Conservation (phyloP, 768 basidiomycete species). For the Boletus vinaceobasis region DNA sequence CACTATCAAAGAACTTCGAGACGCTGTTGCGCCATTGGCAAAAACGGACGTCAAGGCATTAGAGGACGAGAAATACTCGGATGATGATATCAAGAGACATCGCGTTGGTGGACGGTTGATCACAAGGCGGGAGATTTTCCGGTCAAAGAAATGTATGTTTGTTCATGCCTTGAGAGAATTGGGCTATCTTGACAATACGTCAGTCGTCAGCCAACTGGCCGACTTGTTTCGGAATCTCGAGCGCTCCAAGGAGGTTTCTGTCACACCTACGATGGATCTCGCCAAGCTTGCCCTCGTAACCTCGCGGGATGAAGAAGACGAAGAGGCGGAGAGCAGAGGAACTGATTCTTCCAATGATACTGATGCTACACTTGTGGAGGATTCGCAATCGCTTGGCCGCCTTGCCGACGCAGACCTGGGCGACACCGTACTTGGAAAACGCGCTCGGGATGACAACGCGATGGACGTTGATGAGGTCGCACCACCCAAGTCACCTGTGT, state of each 20-base stretch:
- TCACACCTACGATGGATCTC: conserved; percentile 82
- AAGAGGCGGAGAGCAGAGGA: conserved; percentile 65
- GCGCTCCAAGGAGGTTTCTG: conserved; percentile 56
- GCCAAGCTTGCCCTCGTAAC: conserved; percentile 91
- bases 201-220: conserved; percentile 80
- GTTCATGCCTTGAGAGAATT: neutral
- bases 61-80: conserved; percentile 69
- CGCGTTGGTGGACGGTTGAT: conserved; percentile 86
- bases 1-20: conserved; percentile 87
- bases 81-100: conserved; percentile 78
- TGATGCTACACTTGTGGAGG: conserved; percentile 85
- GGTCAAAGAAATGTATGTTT: conserved; percentile 78
- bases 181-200: conserved; percentile 9
- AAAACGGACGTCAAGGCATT: conserved; percentile 51
- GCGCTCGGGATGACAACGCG: conserved; percentile 47
- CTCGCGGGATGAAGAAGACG: conserved; percentile 86
- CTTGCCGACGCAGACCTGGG: conserved; percentile 32
- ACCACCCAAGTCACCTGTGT: conserved; percentile 29
- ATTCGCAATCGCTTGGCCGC: conserved; percentile 40
- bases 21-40: conserved; percentile 62
- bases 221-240: conserved; percentile 77
- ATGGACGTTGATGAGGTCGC: conserved; percentile 53
- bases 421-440: conserved; percentile 66
- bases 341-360: conserved; percentile 85
- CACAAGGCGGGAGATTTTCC: conserved; percentile 72